Percentiles rank a stretch among this genome's conserved stretches.
phyloP scores from a whole-genome alignment of 2,329 filamentous ascomycete species.

The Aspergillus sp. region DNA sequence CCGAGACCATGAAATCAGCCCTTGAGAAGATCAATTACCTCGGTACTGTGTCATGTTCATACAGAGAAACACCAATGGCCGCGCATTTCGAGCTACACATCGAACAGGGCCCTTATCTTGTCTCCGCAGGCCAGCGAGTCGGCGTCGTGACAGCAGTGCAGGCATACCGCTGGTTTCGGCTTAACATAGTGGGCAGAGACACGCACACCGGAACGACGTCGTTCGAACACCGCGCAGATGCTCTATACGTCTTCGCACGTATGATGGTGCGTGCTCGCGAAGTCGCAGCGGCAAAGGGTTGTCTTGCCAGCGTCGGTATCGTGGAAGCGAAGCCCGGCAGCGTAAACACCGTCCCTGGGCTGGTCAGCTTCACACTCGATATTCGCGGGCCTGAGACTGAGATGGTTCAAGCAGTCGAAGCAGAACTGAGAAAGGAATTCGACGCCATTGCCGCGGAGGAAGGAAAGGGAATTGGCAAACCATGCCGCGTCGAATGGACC shows the following conservation, averaged over 20 bases:
- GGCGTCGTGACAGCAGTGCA: conserved; percentile 68
- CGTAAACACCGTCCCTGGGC: conserved; percentile 66
- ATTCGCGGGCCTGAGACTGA: conserved; percentile 55
- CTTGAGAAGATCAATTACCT: conserved; percentile 66
- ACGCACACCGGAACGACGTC: conserved; percentile 71
- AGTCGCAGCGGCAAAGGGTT: conserved; percentile 53
- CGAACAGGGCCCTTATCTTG: conserved; percentile 72
- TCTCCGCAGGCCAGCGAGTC: conserved; percentile 56
- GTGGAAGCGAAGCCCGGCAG: conserved; percentile 59
- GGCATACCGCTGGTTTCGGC: conserved; percentile 66
- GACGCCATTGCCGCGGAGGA: conserved; percentile 52
- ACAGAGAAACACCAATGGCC: conserved; percentile 58
- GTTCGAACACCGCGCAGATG: conserved; percentile 59
- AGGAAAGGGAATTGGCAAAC: conserved; percentile 46
- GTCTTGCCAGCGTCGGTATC: conserved; percentile 64
- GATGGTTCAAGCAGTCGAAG: conserved; percentile 53
- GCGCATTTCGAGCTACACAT: conserved; percentile 82
- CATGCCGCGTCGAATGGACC: conserved; percentile 51
- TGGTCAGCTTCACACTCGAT: conserved; percentile 62
- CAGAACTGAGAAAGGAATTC: conserved; percentile 53
- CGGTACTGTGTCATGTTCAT: conserved; percentile 50
- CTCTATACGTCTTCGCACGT: conserved; percentile 59
- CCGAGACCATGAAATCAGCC: conserved; percentile 60
- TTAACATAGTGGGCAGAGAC: conserved; percentile 60
- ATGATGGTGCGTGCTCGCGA: conserved; percentile 62